Evolutionary conservation across 2,329 filamentous ascomycete genomes (phyloP).

Genomic region (Periconia digitata): DNA sequence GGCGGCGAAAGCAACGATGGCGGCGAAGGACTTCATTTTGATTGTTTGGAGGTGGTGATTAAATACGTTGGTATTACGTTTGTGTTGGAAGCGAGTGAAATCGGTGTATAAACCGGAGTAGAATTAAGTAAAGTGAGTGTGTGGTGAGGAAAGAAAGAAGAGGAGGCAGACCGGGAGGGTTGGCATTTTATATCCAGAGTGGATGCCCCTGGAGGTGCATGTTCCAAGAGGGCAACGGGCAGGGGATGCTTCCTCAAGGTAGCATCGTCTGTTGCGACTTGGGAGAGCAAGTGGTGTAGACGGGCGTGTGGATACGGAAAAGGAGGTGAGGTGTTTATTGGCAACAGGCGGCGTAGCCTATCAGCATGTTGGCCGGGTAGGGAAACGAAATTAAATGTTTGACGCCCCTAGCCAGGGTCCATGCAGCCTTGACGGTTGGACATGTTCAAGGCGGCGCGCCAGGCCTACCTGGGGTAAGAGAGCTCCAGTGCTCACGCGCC

Average conservation of each 20-base stretch:
- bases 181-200: slow-evolving; percentile 40
- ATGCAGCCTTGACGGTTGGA: slow-evolving; percentile 32
- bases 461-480: slow-evolving; percentile 16
- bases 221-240: slow-evolving; percentile 11
- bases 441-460: slow-evolving; percentile 8
- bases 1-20: slow-evolving; percentile 34
- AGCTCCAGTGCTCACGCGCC: slow-evolving; percentile 15
- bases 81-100: slow-evolving; percentile 44
- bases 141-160: slow-evolving; percentile 34
- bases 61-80: slow-evolving; percentile 39
- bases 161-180: slow-evolving; percentile 13
- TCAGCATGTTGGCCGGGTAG: slow-evolving; percentile 19
- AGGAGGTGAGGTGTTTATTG: slow-evolving; percentile 39
- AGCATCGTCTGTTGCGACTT: slow-evolving; percentile 28
- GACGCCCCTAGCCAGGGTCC: slow-evolving; percentile 33
- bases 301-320: slow-evolving; percentile 30
- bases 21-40: slow-evolving; percentile 44
- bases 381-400: slow-evolving; percentile 37
- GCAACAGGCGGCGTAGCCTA: slow-evolving; percentile 23
- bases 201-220: slow-evolving; percentile 26
- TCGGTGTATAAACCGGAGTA: slow-evolving; percentile 40
- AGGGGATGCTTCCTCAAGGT: slow-evolving; percentile 30
- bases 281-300: slow-evolving; percentile 25
- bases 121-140: slow-evolving; percentile 42
- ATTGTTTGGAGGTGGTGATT: slow-evolving; percentile 31